Evolutionary conservation across 2,329 filamentous ascomycete genomes (phyloP).

Genomic region (Penicillium sp.): DNA sequence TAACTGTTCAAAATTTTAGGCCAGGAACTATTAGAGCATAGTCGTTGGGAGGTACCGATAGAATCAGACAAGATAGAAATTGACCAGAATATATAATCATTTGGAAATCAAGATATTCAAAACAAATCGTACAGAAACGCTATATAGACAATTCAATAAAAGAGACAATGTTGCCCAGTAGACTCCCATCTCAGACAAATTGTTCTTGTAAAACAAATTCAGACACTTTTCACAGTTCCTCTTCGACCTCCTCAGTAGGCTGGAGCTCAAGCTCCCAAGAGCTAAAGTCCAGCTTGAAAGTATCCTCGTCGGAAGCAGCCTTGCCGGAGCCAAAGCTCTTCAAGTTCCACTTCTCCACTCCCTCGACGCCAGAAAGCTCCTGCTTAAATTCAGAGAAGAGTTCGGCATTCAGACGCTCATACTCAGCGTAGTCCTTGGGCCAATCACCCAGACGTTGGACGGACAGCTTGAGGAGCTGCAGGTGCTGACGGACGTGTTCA

Average conservation of each 20-base stretch:
- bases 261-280: slow-evolving; percentile 27
- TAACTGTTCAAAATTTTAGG: no score
- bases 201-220: neutral
- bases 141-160: neutral
- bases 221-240: slow-evolving; percentile 12
- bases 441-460: slow-evolving; percentile 41
- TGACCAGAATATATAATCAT: neutral
- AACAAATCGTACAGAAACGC: neutral
- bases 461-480: slow-evolving; percentile 41
- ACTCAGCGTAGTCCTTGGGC: slow-evolving; percentile 50
- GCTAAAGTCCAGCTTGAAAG: slow-evolving; percentile 20
- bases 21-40: no score
- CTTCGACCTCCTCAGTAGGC: slow-evolving; percentile 15
- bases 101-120: neutral
- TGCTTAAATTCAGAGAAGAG: slow-evolving; percentile 43
- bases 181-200: neutral
- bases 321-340: slow-evolving; percentile 48
- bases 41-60: no score
- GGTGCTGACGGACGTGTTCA: slow-evolving; percentile 35
- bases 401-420: slow-evolving; percentile 48
- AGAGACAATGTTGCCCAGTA: neutral
- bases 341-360: slow-evolving; percentile 49
- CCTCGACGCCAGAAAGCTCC: slow-evolving; percentile 43
- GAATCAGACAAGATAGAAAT: no score
- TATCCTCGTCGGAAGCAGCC: slow-evolving; percentile 41